Conservation (phyloP, 2,329 filamentous ascomycete genomes). For the Sphaerulina musiva region DNA sequence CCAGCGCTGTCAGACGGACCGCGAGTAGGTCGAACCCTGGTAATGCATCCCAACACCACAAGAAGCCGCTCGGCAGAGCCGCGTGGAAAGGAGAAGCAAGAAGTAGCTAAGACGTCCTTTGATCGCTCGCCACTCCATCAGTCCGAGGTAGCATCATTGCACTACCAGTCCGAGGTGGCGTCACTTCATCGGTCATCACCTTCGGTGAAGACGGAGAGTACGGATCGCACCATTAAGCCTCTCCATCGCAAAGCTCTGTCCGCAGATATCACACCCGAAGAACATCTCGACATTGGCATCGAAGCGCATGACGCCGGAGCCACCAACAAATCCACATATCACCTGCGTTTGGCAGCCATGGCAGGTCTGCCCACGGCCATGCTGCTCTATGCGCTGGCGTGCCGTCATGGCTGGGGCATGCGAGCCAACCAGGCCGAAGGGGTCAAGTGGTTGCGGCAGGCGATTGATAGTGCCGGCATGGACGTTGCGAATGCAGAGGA, state of each 20-base stretch:
- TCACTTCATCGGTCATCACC: slow-evolving; percentile 27
- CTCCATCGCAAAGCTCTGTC: slow-evolving; percentile 48
- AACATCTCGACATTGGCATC: slow-evolving; percentile 86
- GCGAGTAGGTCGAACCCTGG: slow-evolving; percentile 16
- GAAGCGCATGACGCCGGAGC: slow-evolving; percentile 81
- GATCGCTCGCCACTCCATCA: slow-evolving; percentile 8
- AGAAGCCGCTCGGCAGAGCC: slow-evolving; percentile 32
- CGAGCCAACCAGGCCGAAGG: slow-evolving; percentile 83
- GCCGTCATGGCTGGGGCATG: slow-evolving; percentile 97
- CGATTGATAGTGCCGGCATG: slow-evolving; percentile 79
- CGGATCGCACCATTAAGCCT: slow-evolving; percentile 41
- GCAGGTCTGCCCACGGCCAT: slow-evolving; percentile 86
- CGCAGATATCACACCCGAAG: slow-evolving; percentile 70
- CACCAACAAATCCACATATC: slow-evolving; percentile 90
- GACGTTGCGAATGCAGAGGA: slow-evolving; percentile 60
- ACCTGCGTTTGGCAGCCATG: slow-evolving; percentile 80
- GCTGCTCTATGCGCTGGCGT: slow-evolving; percentile 91
- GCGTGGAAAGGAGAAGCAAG: slow-evolving; percentile 10
- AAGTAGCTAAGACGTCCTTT: neutral
- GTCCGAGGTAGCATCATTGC: slow-evolving; percentile 5
- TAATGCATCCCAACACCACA: slow-evolving; percentile 13
- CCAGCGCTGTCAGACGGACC: slow-evolving; percentile 13
- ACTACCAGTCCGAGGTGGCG: slow-evolving; percentile 3
- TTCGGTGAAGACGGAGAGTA: slow-evolving; percentile 32
- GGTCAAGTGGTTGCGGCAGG: slow-evolving; percentile 84